Percentiles rank a stretch among this genome's conserved stretches.
These are phyloP conservation scores for Camellia granthamiana DNA, from an alignment of 148 eudicot species.

Conservation along the genomic window DNA sequence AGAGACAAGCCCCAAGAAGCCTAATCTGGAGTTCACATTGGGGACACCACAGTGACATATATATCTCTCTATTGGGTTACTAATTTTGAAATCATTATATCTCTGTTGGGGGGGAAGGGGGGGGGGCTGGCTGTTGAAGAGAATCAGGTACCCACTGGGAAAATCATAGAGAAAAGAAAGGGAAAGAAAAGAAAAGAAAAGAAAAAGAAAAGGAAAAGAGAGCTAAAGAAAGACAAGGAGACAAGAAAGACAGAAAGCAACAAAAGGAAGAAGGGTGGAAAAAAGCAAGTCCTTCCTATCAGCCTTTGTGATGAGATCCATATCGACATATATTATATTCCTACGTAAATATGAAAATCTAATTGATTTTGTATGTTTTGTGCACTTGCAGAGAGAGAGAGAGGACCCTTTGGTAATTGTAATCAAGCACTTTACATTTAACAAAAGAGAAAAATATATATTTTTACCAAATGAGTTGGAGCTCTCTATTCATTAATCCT, in stretches of 20 bases:
- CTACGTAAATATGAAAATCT: constrained; percentile 23
- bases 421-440: constrained; percentile 35
- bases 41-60: constrained; percentile 54
- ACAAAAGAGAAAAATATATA: constrained; percentile 5
- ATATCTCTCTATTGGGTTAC: constrained; percentile 23
- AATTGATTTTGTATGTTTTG: constrained; percentile 20
- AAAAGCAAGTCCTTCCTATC: constrained; percentile 19
- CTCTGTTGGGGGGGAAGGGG: constrained; percentile 14
- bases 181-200: constrained; percentile 15
- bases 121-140: constrained; percentile 22
- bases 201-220: constrained; percentile 26
- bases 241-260: constrained; percentile 28
- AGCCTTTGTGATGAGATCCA: constrained; percentile 22
- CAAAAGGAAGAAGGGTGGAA: constrained; percentile 28
- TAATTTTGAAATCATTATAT: constrained; percentile 62
- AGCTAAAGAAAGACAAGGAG: constrained; percentile 37
- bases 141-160: constrained; percentile 68
- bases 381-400: constrained; percentile 13
- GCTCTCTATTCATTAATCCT: constrained; percentile 23
- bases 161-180: constrained; percentile 19
- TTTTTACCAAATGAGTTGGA: constrained; percentile 19
- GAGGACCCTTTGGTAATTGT: constrained; percentile 39
- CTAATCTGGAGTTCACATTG: constrained; percentile 90
- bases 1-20: constrained; percentile 64
- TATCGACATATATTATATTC: constrained; percentile 25